Conservation (phyloP, 805 yeast species). For the Jamesozyma piceae region DNA sequence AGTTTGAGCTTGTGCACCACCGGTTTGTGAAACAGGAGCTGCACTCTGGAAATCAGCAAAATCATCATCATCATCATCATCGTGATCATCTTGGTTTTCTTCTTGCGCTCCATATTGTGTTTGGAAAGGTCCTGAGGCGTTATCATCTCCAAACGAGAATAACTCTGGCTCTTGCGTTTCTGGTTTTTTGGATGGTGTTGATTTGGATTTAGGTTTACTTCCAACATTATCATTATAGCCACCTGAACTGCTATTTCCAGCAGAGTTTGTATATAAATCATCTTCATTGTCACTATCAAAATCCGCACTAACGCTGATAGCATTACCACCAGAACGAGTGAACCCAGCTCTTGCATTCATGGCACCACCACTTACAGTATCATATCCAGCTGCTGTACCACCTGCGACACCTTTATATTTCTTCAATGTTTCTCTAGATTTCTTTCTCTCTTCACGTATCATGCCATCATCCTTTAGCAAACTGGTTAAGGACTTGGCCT, state of each 20-base stretch:
- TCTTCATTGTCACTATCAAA: conserved; percentile 44
- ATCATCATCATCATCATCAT: conserved; percentile 58
- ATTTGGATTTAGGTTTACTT: not conserved
- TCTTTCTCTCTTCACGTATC: conserved; percentile 78
- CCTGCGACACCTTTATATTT: conserved; percentile 78
- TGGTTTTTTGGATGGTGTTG: not conserved
- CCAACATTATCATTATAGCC: not conserved
- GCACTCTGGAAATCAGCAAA: conserved; percentile 76
- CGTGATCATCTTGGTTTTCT: conserved; percentile 9
- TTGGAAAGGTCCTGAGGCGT: not conserved
- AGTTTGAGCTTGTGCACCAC: conserved; percentile 5
- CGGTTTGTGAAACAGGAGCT: conserved; percentile 20
- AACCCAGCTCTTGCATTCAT: conserved; percentile 26
- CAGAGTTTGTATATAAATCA: conserved; percentile 26
- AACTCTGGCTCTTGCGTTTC: conserved; percentile 1
- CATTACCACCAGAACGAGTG: conserved; percentile 16
- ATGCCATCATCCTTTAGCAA: conserved; percentile 67
- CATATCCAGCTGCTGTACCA: conserved; percentile 30
- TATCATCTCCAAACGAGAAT: conserved; percentile 48
- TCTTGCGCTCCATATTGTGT: conserved; percentile 45
- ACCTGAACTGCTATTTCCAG: not conserved
- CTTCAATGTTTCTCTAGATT: conserved; percentile 76
- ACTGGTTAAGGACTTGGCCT: conserved; percentile 66
- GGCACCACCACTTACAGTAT: conserved; percentile 17
- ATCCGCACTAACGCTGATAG: conserved; percentile 31